Conservation (phyloP, 192 early-diverging fungal species). For the Obelidium mucronatum region DNA sequence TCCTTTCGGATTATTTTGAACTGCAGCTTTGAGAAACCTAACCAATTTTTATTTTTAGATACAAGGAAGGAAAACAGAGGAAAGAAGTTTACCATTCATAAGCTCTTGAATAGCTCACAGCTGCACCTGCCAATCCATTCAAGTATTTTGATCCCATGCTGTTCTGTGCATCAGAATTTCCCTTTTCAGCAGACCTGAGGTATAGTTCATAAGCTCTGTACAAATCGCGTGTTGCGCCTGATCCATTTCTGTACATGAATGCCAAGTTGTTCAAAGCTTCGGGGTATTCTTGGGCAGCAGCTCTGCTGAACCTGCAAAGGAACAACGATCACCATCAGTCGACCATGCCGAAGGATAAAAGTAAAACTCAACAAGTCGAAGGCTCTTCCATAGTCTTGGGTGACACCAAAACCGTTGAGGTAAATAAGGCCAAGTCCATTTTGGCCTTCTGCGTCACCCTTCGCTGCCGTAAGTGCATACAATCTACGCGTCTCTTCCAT, state of each 20-base stretch:
- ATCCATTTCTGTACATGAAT: slow-evolving; percentile 38
- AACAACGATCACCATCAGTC: not conserved
- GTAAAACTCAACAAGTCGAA: not conserved
- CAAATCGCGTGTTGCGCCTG: slow-evolving; percentile 26
- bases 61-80: not conserved
- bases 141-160: slow-evolving; percentile 16
- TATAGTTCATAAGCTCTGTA: slow-evolving; percentile 43
- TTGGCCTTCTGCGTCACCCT: slow-evolving; percentile 9
- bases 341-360: slow-evolving; percentile 1
- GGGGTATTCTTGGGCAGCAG: slow-evolving; percentile 38
- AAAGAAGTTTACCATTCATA: slow-evolving; percentile 23
- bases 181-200: slow-evolving; percentile 33
- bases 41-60: not conserved
- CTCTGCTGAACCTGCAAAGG: slow-evolving; percentile 30
- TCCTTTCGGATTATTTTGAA: slow-evolving; percentile 15
- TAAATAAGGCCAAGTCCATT: slow-evolving; percentile 4
- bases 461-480: not conserved
- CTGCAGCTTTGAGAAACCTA: slow-evolving; percentile 15
- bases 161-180: slow-evolving; percentile 33
- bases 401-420: not conserved
- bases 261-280: slow-evolving; percentile 35
- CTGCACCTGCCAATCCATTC: not conserved
- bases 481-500: not conserved
- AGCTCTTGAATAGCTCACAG: not conserved
- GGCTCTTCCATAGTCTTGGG: slow-evolving; percentile 16